A percentile compares a stretch with the other conserved stretches of the same genome.
Evolutionary conservation across 345 rosid genomes (phyloP).

Genomic region (Carallia pectinifolia): DNA sequence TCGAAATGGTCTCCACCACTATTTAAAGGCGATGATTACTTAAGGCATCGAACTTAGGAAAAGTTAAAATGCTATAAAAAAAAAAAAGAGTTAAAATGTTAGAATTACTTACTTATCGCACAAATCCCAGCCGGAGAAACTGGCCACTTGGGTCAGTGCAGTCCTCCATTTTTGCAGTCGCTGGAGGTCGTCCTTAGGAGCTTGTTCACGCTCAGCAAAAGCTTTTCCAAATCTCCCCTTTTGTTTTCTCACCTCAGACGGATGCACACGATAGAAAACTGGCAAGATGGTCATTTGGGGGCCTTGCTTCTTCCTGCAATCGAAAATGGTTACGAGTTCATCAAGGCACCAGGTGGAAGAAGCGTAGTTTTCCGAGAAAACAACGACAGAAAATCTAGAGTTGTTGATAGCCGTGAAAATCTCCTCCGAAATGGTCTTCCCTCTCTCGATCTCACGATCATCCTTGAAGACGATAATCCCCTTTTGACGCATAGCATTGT

Average conservation of each 20-base stretch:
- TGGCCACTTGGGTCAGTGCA: neutral
- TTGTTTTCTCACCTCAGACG: neutral
- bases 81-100: neutral
- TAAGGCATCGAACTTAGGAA: too few species aligned
- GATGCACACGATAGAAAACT: conserved; percentile 4
- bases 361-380: too few species aligned
- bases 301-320: neutral
- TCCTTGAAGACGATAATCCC: conserved; percentile 3
- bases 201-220: neutral
- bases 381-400: neutral
- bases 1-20: too few species aligned
- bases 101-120: conserved; percentile 1
- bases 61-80: too few species aligned
- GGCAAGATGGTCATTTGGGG: neutral
- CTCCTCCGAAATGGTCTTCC: neutral
- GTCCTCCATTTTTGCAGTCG: conserved; percentile 12
- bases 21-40: too few species aligned
- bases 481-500: too few species aligned
- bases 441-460: neutral
- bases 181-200: neutral
- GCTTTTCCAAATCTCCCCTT: neutral
- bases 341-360: neutral
- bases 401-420: neutral
- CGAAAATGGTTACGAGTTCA: neutral
- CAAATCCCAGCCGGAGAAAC: conserved; percentile 18